A percentile compares a stretch with the other conserved stretches of the same genome.
phyloP scores from a whole-genome alignment of 192 early-diverging fungal genomes.

The Neocallimastix lanati region DNA sequence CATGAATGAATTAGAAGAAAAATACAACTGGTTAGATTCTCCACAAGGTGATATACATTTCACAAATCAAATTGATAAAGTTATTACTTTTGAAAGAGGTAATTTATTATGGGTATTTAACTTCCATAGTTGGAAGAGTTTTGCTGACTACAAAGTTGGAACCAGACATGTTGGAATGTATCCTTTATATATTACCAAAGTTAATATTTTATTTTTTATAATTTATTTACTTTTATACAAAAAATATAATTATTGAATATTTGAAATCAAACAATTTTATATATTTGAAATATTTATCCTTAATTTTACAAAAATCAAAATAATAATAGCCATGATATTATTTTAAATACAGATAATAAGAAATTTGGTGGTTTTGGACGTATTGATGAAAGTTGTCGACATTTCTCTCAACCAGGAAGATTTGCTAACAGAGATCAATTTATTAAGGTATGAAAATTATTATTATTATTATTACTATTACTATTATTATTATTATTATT shows the following conservation, averaged over 20 bases:
- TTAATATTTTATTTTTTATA: no score
- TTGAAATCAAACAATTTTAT: no score
- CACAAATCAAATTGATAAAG: conserved; percentile 76
- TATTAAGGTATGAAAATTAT: conserved; percentile 26
- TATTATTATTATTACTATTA: no score
- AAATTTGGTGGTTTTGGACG: conserved; percentile 65
- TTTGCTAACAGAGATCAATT: conserved; percentile 60
- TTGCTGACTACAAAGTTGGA: conserved; percentile 74
- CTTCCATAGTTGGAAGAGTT: conserved; percentile 71
- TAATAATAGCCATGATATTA: conserved; percentile 30
- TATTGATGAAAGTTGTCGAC: conserved; percentile 34
- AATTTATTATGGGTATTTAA: conserved; percentile 84
- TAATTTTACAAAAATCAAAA: no score
- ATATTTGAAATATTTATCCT: no score
- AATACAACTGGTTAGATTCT: conserved; percentile 48
- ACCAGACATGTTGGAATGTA: conserved; percentile 28
- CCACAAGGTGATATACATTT: conserved; percentile 40
- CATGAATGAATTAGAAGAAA: conserved; percentile 58
- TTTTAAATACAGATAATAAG: conserved; percentile 59
- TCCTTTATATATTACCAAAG: no score
- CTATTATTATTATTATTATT: no score
- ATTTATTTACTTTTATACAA: no score
- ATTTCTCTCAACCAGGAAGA: conserved; percentile 41
- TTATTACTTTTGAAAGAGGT: conserved; percentile 82
- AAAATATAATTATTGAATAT: no score